Base-by-base conservation (phyloP, 1,284 basidiomycete genomes). In the Athelia psychrophila region DNA sequence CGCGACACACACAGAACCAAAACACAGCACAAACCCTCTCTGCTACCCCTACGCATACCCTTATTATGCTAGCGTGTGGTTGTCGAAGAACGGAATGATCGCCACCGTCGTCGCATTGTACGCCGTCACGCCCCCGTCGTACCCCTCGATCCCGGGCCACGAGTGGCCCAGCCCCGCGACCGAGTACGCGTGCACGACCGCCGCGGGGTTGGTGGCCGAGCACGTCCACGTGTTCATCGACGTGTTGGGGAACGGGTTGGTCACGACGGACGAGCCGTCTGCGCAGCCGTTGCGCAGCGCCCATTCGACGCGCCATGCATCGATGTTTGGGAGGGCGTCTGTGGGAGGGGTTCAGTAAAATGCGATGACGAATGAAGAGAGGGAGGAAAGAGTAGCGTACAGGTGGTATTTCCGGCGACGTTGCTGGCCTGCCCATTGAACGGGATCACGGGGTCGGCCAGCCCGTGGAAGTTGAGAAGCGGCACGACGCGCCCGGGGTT, bases 51-150 rank as follows among this genome's bases (percentile, higher is more conserved):
- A n/a, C n/a, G n/a, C n/a, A n/a, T n/a, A n/a, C n/a, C n/a, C n/a
- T 30, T 13, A 30, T 30, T 13, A 30, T 30, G 27, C 27, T 13
- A 30, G 27, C 27, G 27, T 30, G 13, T 30, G 27, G 27, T 30
- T 30, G 27, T 47, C n/a, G 25, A 47, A 47, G 24, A 47, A 47
- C 5, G 44, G 44, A n/a, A 47, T 47, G 20, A 47, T 47, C 8
- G 16, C 25, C 20, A 24, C 23, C 44, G 20, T 18, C 18, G 44
- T 47, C 18, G 44, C 44, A 47, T 47, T 47, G 44, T 47, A 47
- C 27, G 27, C 27, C 27, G 27, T 30, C 27, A 30, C 27, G 27
- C 27, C 27, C 16, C 44, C 44, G 44, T 47, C 44, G 19, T n/a
- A n/a, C 9, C 44, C 44, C n/a, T 20, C 44, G 19, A 25, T 47